Conservation (phyloP, 805 yeast species). For the Myxozyma melibiosi region DNA sequence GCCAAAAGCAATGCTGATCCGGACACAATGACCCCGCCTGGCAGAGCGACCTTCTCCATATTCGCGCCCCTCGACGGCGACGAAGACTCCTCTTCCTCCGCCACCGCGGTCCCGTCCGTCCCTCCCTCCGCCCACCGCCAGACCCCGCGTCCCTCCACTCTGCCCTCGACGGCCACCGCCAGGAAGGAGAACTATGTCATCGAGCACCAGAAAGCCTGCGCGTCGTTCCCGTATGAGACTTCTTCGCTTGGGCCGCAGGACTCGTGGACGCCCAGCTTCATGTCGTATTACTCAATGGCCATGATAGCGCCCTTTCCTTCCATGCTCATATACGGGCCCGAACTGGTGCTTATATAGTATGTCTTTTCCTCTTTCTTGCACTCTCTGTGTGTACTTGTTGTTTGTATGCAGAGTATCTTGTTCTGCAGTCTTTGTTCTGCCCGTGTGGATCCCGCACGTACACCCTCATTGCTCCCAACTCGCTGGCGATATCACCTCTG, state of each 20-base stretch:
- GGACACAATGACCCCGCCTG: conserved; percentile 4
- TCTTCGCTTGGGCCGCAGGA: conserved; percentile 22
- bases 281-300: conserved; percentile 14
- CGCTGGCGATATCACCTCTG: too few relatives aligned
- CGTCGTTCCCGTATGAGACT: conserved; percentile 17
- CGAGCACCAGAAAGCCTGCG: conserved; percentile 8
- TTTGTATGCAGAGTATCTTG: neutral
- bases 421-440: neutral
- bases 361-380: neutral
- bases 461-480: too few relatives aligned
- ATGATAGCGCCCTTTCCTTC: conserved; percentile 27
- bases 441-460: too few relatives aligned
- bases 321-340: conserved; percentile 25
- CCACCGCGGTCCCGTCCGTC: neutral
- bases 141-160: too few relatives aligned
- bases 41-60: conserved; percentile 18
- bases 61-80: conserved; percentile 12
- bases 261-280: conserved; percentile 13
- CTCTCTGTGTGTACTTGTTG: neutral
- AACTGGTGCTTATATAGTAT: conserved; percentile 19
- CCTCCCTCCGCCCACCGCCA: neutral
- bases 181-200: neutral
- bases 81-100: neutral
- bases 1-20: neutral
- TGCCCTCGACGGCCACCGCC: too few relatives aligned